phyloP scores from a whole-genome alignment of 352 stramenopile species.

The Pythium dissotocum region DNA sequence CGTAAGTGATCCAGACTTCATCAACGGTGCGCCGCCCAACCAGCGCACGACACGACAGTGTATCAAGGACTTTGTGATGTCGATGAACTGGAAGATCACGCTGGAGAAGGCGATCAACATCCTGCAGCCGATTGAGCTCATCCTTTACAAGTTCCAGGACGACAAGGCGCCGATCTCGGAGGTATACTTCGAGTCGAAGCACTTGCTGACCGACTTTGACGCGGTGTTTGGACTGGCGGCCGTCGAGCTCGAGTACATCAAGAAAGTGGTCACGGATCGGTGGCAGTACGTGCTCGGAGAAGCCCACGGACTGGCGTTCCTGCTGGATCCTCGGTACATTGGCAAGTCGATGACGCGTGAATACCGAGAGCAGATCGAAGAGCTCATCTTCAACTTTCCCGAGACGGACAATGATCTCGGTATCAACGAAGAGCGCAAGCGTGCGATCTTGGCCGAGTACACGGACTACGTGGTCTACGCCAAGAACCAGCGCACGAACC shows the following conservation, averaged over 20 bases:
- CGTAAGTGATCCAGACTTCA: slow-evolving; percentile 66
- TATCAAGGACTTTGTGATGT: slow-evolving; percentile 76
- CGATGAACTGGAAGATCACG: slow-evolving; percentile 79
- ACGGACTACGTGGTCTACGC: slow-evolving; percentile 80
- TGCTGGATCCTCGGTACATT: slow-evolving; percentile 80
- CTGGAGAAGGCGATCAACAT: slow-evolving; percentile 82
- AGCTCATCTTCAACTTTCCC: slow-evolving; percentile 80
- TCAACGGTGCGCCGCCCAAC: slow-evolving; percentile 42
- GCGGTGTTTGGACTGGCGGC: slow-evolving; percentile 66
- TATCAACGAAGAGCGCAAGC: slow-evolving; percentile 67
- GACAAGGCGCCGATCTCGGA: slow-evolving; percentile 77
- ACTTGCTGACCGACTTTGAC: slow-evolving; percentile 78
- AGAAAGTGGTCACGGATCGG: slow-evolving; percentile 75
- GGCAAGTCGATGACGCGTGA: slow-evolving; percentile 82
- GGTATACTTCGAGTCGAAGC: slow-evolving; percentile 82
- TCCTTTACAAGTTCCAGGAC: slow-evolving; percentile 85
- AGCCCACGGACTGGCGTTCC: slow-evolving; percentile 68
- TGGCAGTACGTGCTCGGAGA: slow-evolving; percentile 80
- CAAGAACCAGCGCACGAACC: slow-evolving; percentile 78
- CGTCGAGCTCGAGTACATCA: slow-evolving; percentile 79
- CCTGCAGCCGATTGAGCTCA: slow-evolving; percentile 73
- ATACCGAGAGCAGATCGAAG: slow-evolving; percentile 83
- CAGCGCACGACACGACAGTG: slow-evolving; percentile 54
- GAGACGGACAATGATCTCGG: slow-evolving; percentile 66
- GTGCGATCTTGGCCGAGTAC: slow-evolving; percentile 73